Evolutionary conservation across 768 basidiomycete genomes (phyloP).

Genomic region (Floccularia luteovirens): DNA sequence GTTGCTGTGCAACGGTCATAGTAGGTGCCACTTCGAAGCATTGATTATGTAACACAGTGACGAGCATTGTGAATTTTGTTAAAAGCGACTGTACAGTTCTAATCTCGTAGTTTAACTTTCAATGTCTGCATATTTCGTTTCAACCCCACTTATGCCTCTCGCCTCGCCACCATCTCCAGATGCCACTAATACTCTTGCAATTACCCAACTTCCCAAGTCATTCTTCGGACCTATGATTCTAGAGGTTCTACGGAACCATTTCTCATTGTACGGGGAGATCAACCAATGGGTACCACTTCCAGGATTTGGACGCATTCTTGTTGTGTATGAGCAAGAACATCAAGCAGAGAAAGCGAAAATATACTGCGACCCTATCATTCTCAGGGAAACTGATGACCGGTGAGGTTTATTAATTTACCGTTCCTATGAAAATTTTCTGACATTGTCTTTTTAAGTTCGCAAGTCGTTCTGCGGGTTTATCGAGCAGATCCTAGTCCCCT

Average conservation of each 20-base stretch:
- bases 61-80: too few relatives aligned
- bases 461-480: conserved; percentile 56
- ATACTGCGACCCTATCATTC: conserved; percentile 54
- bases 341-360: conserved; percentile 63
- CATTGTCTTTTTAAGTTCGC: conserved; percentile 25
- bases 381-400: conserved; percentile 46
- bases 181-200: conserved; percentile 76
- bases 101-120: too few relatives aligned
- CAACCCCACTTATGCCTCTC: conserved; percentile 9
- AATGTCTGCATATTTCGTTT: conserved; percentile 3
- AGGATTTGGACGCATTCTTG: conserved; percentile 73
- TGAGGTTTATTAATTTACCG: conserved; percentile 22
- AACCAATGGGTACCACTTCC: conserved; percentile 86
- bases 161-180: conserved; percentile 13
- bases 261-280: conserved; percentile 72
- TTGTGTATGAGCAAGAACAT: conserved; percentile 65
- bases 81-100: too few relatives aligned
- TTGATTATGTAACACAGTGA: too few relatives aligned
- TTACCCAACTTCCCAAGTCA: conserved; percentile 66
- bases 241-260: conserved; percentile 61
- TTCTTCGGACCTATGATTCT: conserved; percentile 75
- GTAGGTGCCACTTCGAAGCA: too few relatives aligned
- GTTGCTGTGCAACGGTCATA: too few relatives aligned
- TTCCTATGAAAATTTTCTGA: conserved; percentile 5
- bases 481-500: conserved; percentile 69